These are phyloP conservation scores for Penicillium salamii DNA, from an alignment of 495 filamentous ascomycete genomes.

Conservation along the genomic window DNA sequence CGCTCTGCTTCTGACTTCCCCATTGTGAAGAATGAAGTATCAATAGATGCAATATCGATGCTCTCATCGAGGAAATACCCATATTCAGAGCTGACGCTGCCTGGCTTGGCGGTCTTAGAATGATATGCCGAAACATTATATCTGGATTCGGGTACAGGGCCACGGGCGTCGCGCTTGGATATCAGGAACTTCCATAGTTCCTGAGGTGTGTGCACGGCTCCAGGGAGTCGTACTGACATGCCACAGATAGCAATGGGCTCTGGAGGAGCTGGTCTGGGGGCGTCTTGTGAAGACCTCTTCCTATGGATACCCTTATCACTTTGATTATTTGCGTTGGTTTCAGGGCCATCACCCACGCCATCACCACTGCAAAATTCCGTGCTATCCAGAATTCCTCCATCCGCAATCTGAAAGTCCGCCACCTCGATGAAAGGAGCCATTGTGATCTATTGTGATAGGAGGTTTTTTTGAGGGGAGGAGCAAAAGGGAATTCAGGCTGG, in stretches of 20 bases:
- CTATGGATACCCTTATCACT: no score
- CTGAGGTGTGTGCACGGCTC: conserved; percentile 25
- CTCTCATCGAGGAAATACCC: conserved; percentile 53
- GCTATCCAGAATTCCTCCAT: no score
- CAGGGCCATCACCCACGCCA: no score
- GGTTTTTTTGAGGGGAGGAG: no score
- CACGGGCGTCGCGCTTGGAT: conserved; percentile 32
- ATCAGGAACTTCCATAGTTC: conserved; percentile 39
- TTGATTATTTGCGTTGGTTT: no score
- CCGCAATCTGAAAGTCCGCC: no score
- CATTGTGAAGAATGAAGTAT: conserved; percentile 37
- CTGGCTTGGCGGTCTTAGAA: conserved; percentile 14
- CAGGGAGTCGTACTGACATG: conserved; percentile 47
- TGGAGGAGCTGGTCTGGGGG: neutral
- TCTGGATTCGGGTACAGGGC: conserved; percentile 22
- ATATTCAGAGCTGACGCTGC: conserved; percentile 16
- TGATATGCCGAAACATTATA: conserved; percentile 24
- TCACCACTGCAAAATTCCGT: no score
- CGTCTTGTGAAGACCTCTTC: no score
- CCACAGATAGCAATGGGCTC: conserved; percentile 46
- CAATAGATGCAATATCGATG: conserved; percentile 9
- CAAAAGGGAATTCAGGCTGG: no score
- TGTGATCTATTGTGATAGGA: no score
- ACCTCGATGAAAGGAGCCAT: no score
- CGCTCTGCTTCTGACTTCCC: conserved; percentile 41